phyloP scores from a whole-genome alignment of 768 basidiomycete genomes.

The Serpula lacrymans region DNA sequence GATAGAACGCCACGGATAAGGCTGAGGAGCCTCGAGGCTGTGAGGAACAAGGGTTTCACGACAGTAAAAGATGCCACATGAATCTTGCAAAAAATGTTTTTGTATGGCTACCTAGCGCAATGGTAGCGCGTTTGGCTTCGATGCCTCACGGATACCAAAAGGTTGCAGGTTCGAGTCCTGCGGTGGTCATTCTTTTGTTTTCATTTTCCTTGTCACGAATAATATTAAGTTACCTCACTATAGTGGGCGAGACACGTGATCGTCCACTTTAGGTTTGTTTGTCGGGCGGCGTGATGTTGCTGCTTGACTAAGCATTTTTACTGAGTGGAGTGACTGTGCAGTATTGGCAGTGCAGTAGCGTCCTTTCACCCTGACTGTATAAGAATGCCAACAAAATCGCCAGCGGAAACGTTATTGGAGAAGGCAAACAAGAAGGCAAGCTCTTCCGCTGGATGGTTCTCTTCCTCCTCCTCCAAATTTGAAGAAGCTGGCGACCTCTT shows the following conservation, averaged over 20 bases:
- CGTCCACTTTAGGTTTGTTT: too few species aligned
- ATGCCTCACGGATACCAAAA: conserved; percentile 76
- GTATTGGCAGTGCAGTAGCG: too few species aligned
- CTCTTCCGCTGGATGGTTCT: conserved; percentile 86
- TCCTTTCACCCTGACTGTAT: too few species aligned
- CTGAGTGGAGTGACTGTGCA: too few species aligned
- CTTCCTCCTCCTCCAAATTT: conserved; percentile 75
- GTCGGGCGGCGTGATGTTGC: too few species aligned
- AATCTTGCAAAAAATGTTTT: conserved; percentile 1
- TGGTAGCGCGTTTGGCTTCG: conserved; percentile 97
- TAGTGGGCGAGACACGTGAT: too few species aligned
- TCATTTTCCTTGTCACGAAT: too few species aligned
- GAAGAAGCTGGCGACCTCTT: conserved; percentile 97
- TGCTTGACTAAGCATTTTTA: too few species aligned
- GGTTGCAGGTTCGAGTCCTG: conserved; percentile 97
- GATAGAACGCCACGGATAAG: too few species aligned
- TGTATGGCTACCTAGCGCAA: conserved; percentile 78
- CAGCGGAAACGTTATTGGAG: conserved; percentile 70
- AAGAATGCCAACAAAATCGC: conserved; percentile 72
- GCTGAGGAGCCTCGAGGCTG: too few species aligned
- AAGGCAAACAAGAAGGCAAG: conserved; percentile 92
- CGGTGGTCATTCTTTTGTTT: conserved; percentile 72
- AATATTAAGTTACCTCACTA: too few species aligned
- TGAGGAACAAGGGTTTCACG: too few species aligned
- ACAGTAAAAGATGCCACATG: background rate